phyloP scores from a whole-genome alignment of 495 filamentous ascomycete genomes.

The Astrothelium macrocarpum region DNA sequence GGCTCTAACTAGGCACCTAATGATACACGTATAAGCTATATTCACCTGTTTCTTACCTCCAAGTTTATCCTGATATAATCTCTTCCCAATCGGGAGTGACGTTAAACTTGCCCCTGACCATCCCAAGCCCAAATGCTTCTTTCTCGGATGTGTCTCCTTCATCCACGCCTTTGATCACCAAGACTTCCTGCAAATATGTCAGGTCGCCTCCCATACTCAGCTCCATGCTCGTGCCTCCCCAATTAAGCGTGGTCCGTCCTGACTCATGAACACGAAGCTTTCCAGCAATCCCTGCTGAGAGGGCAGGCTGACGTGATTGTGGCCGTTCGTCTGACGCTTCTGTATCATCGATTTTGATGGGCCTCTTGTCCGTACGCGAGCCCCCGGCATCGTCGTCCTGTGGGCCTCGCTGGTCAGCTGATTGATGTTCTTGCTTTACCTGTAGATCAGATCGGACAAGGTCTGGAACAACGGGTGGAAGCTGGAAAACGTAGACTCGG shows the following conservation, averaged over 20 bases:
- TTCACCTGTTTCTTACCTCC: no score
- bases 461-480: conserved; percentile 51
- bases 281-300: conserved; percentile 42
- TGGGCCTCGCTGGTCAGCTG: conserved; percentile 1
- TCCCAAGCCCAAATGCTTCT: conserved; percentile 31
- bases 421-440: conserved; percentile 29
- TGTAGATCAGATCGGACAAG: conserved; percentile 26
- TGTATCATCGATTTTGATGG: conserved; percentile 14
- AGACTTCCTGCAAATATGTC: conserved; percentile 27
- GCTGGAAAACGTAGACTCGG: conserved; percentile 53
- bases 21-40: background rate
- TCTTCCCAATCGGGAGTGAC: conserved; percentile 45
- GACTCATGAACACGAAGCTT: conserved; percentile 51
- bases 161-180: conserved; percentile 12
- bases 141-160: background rate
- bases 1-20: no score
- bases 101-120: conserved; percentile 49
- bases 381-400: background rate
- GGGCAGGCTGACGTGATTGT: conserved; percentile 14
- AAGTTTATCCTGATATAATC: conserved; percentile 10
- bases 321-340: conserved; percentile 11
- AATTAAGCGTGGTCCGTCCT: conserved; percentile 49
- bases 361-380: conserved; percentile 9
- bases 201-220: conserved; percentile 29
- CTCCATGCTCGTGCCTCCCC: conserved; percentile 46